Evolutionary conservation across 1,284 basidiomycete genomes (phyloP).

Genomic region (Irpex rosettiformis): DNA sequence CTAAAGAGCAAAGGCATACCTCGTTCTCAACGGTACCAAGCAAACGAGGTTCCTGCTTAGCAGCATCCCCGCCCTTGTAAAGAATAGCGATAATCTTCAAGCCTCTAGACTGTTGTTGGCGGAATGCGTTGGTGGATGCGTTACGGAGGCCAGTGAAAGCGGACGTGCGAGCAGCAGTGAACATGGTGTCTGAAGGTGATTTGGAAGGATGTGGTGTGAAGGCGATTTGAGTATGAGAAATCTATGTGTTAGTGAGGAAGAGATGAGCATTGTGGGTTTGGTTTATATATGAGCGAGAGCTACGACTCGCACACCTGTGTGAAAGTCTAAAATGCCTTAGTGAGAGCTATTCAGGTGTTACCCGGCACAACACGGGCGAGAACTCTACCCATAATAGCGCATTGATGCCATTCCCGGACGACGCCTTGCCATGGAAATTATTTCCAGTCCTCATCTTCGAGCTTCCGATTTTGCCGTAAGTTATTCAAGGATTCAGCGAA

Average conservation of each 20-base stretch:
- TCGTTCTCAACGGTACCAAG: slow-evolving; percentile 90
- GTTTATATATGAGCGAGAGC: slow-evolving; percentile 10
- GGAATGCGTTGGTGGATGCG: slow-evolving; percentile 8
- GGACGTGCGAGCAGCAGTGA: slow-evolving; percentile 11
- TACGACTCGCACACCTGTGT: neutral
- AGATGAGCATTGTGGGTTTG: neutral
- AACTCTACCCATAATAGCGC: neutral
- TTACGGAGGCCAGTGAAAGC: slow-evolving; percentile 10
- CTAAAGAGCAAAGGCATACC: slow-evolving; percentile 32
- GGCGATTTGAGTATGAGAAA: neutral
- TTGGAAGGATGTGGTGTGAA: neutral
- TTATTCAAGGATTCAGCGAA: neutral
- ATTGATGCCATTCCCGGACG: neutral
- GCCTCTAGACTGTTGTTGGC: slow-evolving; percentile 5
- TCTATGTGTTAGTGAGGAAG: neutral
- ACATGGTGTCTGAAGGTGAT: slow-evolving; percentile 6
- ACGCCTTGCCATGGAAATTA: neutral
- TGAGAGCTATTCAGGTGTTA: neutral
- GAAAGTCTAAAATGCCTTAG: neutral
- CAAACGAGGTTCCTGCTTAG: slow-evolving; percentile 78
- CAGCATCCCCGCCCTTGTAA: slow-evolving; percentile 72
- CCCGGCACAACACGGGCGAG: neutral
- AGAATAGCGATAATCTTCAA: slow-evolving; percentile 78
- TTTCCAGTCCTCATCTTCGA: neutral
- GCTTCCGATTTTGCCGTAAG: neutral